Base-by-base conservation (phyloP, 2,329 filamentous ascomycete species). In the Colletotrichum sublineola region DNA sequence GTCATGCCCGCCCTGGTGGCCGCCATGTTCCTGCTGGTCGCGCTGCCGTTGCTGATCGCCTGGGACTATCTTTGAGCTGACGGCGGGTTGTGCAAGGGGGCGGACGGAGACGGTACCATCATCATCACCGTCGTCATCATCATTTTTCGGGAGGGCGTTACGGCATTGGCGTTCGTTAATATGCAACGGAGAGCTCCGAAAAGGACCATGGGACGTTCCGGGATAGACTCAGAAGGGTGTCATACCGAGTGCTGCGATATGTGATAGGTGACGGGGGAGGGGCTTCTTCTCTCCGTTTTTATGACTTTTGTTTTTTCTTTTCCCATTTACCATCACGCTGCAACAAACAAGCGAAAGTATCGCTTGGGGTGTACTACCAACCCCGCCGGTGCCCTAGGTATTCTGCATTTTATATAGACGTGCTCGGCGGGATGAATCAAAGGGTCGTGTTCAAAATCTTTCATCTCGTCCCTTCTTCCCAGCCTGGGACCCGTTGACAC, bases 1-100 rank as follows among this genome's bases (percentile, higher is more conserved):
- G 18, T 72, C 36, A 42, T 72, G 24, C 70, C 70, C 31, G 70
- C 70, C 18, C 55, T 72, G 31, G 29, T 69, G n/a, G 66, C 70
- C 48, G 55, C 46, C 20, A 42, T 72, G 8, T 72, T 72, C 38
- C 18, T 72, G 33, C 40, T 72, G 36, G 46, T 64, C 20, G 58
- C 61, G 29, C 40, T 72, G n/a, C 70, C 70, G 14, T 24, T 72
- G 38, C 38, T 72, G 48, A 72, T 72, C 55, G 66, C 52, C 0
- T 69, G 66, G 60, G 55, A 72, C 40, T 50, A 56, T 8, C 12
- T 72, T 15, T 72, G 40, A 68, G 44, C 2, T 53, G 63, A 6
- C n/a, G 20, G n/a, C 6, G 46, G 24, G 15, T 15, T 8, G n/a
- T 11, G 2, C 55, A 0, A n/a, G 5, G 20, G 24, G 33, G 33